Evolutionary conservation across 108 stramenopile genomes (phyloP).

Genomic region (Aurantiochytrium sp.): DNA sequence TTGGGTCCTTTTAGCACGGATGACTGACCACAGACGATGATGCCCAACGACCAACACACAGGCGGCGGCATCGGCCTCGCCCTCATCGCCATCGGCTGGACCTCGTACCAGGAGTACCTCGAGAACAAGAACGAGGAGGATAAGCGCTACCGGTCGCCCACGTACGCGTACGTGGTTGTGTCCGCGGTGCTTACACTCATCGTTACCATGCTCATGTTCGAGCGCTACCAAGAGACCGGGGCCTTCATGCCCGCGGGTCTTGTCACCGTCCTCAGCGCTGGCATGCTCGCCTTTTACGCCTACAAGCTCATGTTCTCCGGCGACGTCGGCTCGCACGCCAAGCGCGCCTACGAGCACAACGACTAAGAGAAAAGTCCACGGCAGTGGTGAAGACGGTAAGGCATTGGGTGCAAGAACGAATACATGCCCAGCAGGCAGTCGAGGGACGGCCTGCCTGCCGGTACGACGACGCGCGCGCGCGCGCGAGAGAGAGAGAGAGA

Average conservation of each 20-base stretch:
- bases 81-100: not conserved
- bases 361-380: not conserved
- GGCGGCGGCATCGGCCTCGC: not conserved
- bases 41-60: no score
- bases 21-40: no score
- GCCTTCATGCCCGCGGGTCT: not conserved
- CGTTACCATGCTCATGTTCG: not conserved
- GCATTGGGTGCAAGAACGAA: not conserved
- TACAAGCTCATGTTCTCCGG: conserved; percentile 21
- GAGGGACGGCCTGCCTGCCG: no score
- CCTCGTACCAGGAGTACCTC: not conserved
- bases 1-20: no score
- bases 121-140: conserved; percentile 28
- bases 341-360: conserved; percentile 31
- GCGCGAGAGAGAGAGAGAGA: no score
- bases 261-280: not conserved
- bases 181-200: conserved; percentile 2
- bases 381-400: not conserved
- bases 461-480: no score
- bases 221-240: not conserved
- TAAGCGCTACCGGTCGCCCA: not conserved
- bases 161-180: conserved; percentile 20
- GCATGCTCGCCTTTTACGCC: conserved; percentile 13
- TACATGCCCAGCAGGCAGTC: not conserved
- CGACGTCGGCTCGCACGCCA: conserved; percentile 16